Evolutionary conservation across 2,329 filamentous ascomycete genomes (phyloP), one percentile per base, ranked within the genome.

Genomic region (Paecilomyces fulvus): DNA sequence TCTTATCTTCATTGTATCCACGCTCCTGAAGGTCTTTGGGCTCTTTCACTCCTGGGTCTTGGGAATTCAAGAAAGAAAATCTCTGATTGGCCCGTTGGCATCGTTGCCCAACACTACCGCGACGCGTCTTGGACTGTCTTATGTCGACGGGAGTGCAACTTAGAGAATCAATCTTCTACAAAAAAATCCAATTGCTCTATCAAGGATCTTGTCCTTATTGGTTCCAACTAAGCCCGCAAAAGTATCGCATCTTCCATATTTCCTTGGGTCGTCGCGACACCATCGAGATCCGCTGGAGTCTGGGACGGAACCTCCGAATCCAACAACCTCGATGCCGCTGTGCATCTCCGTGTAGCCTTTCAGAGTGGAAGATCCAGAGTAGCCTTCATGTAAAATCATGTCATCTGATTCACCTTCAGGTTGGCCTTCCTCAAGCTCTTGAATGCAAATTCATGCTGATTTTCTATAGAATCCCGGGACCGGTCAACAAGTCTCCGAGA

Each of bases 401-500:
- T 64, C 60, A 3, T 63, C 60, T 4, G 59, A 59, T 30, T 20
- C 46, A 11, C 60, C 58, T 25, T 55, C 37, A 62, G 61, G 63
- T 65, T 53, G 52, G 60, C 59, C 49, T n/a, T 46, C 23, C 23
- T 20, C 11, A n/a, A 28, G 20, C 7, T 31, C 21, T 14, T 30
- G 5, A 17, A 17, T n/a, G n/a, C 9, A n/a, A 20, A 28, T 10
- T n/a, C 20, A 49, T 51, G 53, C 53, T 55, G 23, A 55, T 28
- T n/a, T n/a, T 8, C 21, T 12, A 17, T 25, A 55, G 54, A 52
- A 25, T 21, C 2, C 21, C 30, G 37, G 20, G 49, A 58, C 48
- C 60, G 60, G 56, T 58, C 65, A 37, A 66, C 49, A 52, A 61
- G 59, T 58, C 63, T 73, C 59, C 56, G 63, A 23, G 67, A 73